These are phyloP conservation scores for Saccharum spontaneum DNA, from an alignment of 176 grass and related monocot genomes.

Conservation along the genomic window DNA sequence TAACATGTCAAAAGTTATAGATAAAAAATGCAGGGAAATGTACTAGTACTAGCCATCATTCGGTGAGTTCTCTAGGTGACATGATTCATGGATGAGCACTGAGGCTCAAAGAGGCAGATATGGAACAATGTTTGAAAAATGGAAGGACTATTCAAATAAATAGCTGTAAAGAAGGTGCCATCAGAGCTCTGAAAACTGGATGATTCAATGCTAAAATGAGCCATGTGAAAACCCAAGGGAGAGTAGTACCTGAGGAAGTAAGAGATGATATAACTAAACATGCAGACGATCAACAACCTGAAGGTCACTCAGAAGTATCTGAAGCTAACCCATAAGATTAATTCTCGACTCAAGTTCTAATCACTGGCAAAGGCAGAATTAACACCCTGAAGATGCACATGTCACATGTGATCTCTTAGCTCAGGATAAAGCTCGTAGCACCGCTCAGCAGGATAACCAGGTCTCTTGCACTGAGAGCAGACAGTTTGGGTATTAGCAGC, in stretches of 20 bases:
- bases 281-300: neutral
- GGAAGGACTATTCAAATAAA: neutral
- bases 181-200: neutral
- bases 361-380: neutral
- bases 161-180: neutral
- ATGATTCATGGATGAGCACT: neutral
- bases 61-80: neutral
- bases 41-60: neutral
- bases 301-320: neutral
- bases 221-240: neutral
- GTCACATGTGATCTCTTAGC: neutral
- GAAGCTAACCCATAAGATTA: neutral
- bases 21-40: neutral
- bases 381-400: neutral
- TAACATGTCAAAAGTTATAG: neutral
- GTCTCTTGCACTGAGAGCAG: neutral
- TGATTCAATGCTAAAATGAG: neutral
- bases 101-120: neutral
- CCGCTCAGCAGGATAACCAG: neutral
- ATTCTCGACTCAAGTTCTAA: neutral
- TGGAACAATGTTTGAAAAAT: neutral
- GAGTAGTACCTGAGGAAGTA: neutral
- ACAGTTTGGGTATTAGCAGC: neutral
- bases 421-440: neutral
- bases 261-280: neutral